Evolutionary conservation across 2,329 filamentous ascomycete species (phyloP).

Genomic region (Neopestalotiopsis sp.): DNA sequence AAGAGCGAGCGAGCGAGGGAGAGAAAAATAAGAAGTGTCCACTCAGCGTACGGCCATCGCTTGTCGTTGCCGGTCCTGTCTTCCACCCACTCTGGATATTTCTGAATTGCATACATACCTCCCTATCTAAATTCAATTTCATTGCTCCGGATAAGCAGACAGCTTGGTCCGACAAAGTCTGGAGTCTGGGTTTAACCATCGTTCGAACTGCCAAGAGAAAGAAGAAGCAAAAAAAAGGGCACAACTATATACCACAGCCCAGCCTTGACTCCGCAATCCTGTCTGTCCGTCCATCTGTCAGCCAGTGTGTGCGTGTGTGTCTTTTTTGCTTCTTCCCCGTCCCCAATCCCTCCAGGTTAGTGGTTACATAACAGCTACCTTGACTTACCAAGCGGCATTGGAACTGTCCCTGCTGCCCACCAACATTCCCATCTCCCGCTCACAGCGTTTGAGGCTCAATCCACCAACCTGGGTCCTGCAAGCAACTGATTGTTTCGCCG

Average conservation of each 20-base stretch:
- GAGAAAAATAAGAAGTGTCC: background rate
- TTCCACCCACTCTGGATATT: conserved; percentile 1
- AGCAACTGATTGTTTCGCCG: conserved; percentile 21
- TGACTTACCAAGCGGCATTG: background rate
- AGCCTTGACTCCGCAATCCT: no score
- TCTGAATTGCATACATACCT: background rate
- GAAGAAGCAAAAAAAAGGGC: background rate
- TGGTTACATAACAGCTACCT: conserved; percentile 12
- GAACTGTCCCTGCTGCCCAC: background rate
- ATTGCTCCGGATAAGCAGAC: no score
- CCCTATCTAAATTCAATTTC: background rate
- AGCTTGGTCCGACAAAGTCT: no score
- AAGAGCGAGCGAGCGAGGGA: background rate
- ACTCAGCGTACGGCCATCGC: background rate
- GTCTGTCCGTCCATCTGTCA: background rate
- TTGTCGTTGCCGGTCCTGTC: background rate
- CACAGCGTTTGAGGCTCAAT: conserved; percentile 18
- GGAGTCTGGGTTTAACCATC: no score
- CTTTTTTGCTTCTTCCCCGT: background rate
- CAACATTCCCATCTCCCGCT: conserved; percentile 7
- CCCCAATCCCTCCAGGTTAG: background rate
- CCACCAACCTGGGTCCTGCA: conserved; percentile 9
- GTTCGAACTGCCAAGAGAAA: no score
- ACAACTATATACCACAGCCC: background rate
- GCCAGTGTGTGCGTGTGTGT: background rate